A percentile compares a stretch with the other conserved stretches of the same genome.
Conservation (phyloP, 768 basidiomycete species). For the Paxillus rubicundulus region DNA sequence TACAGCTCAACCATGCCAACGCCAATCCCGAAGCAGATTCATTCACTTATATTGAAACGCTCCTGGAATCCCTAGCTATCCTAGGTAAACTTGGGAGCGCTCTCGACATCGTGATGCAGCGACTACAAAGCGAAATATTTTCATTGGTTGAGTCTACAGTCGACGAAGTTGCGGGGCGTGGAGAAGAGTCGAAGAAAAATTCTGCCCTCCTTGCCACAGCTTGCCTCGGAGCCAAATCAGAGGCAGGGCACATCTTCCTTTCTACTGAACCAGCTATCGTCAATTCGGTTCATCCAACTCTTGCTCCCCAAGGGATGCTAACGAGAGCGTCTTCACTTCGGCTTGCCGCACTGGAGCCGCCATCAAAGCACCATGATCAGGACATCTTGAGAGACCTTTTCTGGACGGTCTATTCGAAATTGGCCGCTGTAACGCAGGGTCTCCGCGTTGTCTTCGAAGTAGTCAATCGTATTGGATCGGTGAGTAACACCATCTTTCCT, state of each 20-base stretch:
- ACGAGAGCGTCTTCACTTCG: constrained; percentile 57
- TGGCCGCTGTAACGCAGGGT: constrained; percentile 92
- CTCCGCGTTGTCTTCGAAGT: constrained; percentile 89
- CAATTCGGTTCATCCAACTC: constrained; percentile 23
- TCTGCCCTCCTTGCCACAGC: constrained; percentile 36
- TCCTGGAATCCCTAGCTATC: constrained; percentile 90
- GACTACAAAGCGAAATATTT: constrained; percentile 81
- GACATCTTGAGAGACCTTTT: constrained; percentile 90
- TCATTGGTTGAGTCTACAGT: constrained; percentile 81
- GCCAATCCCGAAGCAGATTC: constrained; percentile 88
- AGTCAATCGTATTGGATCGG: constrained; percentile 84
- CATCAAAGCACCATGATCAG: constrained; percentile 70
- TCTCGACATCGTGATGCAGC: constrained; percentile 80
- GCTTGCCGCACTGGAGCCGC: constrained; percentile 70
- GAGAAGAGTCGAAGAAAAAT: constrained; percentile 67
- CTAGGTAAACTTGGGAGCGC: constrained; percentile 84
- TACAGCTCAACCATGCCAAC: constrained; percentile 23
- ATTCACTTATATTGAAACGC: constrained; percentile 88
- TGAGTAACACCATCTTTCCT: constrained; percentile 40
- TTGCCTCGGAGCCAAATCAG: constrained; percentile 40
- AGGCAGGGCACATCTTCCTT: constrained; percentile 53
- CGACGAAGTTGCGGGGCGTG: constrained; percentile 89
- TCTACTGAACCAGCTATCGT: constrained; percentile 18
- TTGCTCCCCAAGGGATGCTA: constrained; percentile 19
- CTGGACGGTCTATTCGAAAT: constrained; percentile 95